These are phyloP conservation scores for Colletotrichum siamense DNA, from an alignment of 2,329 filamentous ascomycete genomes.

Conservation along the genomic window DNA sequence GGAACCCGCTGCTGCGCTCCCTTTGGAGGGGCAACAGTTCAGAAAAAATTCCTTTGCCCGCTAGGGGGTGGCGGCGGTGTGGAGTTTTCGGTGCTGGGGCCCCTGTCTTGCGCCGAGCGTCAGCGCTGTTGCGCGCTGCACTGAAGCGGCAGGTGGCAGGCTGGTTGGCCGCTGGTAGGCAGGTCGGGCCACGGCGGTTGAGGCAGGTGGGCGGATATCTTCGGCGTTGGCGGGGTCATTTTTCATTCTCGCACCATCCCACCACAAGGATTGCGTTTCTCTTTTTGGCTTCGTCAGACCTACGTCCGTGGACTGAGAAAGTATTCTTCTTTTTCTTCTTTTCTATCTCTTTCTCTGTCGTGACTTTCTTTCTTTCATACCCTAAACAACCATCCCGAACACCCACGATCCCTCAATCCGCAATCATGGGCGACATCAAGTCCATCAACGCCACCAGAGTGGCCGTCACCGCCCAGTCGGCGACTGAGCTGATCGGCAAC, in stretches of 20 bases:
- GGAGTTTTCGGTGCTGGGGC: neutral
- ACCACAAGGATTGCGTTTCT: conserved; percentile 20
- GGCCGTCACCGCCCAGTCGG: conserved; percentile 57
- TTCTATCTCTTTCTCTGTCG: neutral
- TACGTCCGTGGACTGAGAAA: conserved; percentile 3
- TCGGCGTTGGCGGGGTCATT: conserved; percentile 22
- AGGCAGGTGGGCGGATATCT: conserved; percentile 16
- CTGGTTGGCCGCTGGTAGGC: neutral
- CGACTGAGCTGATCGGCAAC: conserved; percentile 90
- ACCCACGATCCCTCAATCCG: neutral
- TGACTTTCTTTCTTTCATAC: neutral
- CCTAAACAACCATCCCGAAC: rapidly evolving
- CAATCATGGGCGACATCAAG: conserved; percentile 23
- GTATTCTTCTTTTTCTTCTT: neutral
- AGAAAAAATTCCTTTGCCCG: neutral
- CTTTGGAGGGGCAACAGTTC: neutral
- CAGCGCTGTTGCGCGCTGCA: neutral
- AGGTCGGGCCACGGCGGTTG: neutral
- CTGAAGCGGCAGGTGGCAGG: neutral
- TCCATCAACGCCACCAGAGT: conserved; percentile 15
- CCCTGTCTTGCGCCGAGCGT: neutral
- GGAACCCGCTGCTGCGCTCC: neutral
- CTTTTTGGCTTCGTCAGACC: neutral
- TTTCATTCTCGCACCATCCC: conserved; percentile 20
- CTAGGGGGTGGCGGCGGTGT: neutral